Percentiles rank a stretch among this genome's conserved stretches.
These are phyloP conservation scores for Sequoiadendron giganteum DNA, from an alignment of 75 land plant genomes.

Conservation along the genomic window DNA sequence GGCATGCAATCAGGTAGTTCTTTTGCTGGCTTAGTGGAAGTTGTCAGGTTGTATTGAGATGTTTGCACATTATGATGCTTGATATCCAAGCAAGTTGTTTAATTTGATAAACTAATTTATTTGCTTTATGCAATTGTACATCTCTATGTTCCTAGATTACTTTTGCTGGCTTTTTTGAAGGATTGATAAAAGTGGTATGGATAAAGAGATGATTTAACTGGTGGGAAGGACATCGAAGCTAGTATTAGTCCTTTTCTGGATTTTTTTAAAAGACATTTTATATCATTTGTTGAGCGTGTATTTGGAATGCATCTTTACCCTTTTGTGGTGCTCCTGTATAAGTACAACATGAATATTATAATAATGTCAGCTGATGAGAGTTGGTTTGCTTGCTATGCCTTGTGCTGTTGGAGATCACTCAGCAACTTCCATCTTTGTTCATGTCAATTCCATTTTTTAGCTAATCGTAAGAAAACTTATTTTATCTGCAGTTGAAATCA, in stretches of 20 bases:
- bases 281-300: not conserved
- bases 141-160: not conserved
- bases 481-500: slow-evolving; percentile 44
- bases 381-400: not conserved
- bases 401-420: not conserved
- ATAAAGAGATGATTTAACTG: not conserved
- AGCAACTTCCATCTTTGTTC: not conserved
- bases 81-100: not conserved
- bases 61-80: not conserved
- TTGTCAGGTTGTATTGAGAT: not conserved
- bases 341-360: not conserved
- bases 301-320: not conserved
- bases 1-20: slow-evolving; percentile 85
- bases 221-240: not conserved
- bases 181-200: not conserved
- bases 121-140: not conserved
- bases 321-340: not conserved
- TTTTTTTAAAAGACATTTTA: not conserved
- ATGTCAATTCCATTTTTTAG: not conserved
- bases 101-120: not conserved
- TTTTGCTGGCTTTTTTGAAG: not conserved
- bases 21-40: not conserved
- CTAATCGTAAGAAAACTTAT: not conserved
- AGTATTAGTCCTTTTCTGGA: not conserved
- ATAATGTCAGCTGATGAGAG: not conserved